phyloP scores from a whole-genome alignment of 306 rosid species.

The Ormosia emarginata region DNA sequence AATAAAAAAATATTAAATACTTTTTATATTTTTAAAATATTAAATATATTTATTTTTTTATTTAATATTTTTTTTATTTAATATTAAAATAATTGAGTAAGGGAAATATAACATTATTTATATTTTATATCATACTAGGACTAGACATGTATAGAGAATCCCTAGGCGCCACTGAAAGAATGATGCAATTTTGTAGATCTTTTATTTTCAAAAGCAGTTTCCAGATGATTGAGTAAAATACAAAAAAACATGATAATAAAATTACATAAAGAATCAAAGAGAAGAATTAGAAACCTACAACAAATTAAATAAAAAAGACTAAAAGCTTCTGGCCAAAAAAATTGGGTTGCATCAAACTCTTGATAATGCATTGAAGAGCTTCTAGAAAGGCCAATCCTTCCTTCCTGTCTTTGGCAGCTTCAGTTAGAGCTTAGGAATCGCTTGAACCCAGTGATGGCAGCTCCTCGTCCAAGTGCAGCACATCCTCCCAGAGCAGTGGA shows the following conservation, averaged over 20 bases:
- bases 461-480: no score
- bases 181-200: slow-evolving; percentile 13
- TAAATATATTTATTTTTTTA: no score
- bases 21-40: no score
- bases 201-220: slow-evolving; percentile 22
- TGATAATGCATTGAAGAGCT: slow-evolving; percentile 74
- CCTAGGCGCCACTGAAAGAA: not conserved
- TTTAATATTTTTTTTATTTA: no score
- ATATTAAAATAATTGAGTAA: no score
- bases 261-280: slow-evolving; percentile 31
- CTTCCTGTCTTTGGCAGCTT: slow-evolving; percentile 95
- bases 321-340: slow-evolving; percentile 4
- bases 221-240: slow-evolving; percentile 14
- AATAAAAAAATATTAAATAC: no score
- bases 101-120: no score
- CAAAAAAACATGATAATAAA: slow-evolving; percentile 8
- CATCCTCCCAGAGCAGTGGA: no score
- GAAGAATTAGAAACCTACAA: not conserved
- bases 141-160: not conserved
- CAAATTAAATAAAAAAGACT: not conserved
- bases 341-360: not conserved
- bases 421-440: slow-evolving; percentile 89
- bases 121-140: no score
- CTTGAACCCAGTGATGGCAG: slow-evolving; percentile 93
- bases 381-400: slow-evolving; percentile 81